Conservation (phyloP, 805 yeast genomes). For the Metschnikowia reukaufii region DNA sequence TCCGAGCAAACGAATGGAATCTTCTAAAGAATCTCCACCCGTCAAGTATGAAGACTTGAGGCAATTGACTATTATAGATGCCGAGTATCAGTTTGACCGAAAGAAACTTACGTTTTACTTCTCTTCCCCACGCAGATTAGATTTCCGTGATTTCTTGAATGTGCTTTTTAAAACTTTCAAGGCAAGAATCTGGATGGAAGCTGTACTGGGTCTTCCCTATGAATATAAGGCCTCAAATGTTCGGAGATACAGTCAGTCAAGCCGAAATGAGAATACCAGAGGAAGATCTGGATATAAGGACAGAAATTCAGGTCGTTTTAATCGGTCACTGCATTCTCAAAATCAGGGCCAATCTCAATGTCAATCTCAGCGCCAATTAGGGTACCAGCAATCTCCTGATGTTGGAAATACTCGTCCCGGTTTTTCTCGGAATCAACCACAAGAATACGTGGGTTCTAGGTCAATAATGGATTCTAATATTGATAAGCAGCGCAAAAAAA, state of each 20-base stretch:
- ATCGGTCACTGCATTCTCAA: background rate
- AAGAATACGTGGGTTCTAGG: slow-evolving; percentile 3
- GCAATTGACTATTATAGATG: slow-evolving; percentile 62
- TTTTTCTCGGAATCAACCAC: background rate
- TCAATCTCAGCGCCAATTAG: background rate
- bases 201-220: slow-evolving; percentile 50
- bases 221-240: slow-evolving; percentile 1
- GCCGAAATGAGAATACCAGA: background rate
- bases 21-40: background rate
- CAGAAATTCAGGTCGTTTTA: background rate
- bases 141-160: slow-evolving; percentile 69
- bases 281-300: background rate
- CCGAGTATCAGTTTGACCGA: slow-evolving; percentile 81
- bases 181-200: slow-evolving; percentile 83
- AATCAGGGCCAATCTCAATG: background rate
- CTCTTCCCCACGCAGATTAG: slow-evolving; percentile 57
- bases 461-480: background rate
- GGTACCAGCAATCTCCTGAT: slow-evolving; percentile 1
- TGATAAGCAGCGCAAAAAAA: background rate
- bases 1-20: background rate
- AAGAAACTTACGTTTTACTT: slow-evolving; percentile 70
- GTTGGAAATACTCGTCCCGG: background rate
- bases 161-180: slow-evolving; percentile 74
- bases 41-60: slow-evolving; percentile 28
- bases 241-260: background rate